Evolutionary conservation across 768 basidiomycete species (phyloP), one percentile per base, ranked within the genome.

Genomic region (Tephrocybe sp.): DNA sequence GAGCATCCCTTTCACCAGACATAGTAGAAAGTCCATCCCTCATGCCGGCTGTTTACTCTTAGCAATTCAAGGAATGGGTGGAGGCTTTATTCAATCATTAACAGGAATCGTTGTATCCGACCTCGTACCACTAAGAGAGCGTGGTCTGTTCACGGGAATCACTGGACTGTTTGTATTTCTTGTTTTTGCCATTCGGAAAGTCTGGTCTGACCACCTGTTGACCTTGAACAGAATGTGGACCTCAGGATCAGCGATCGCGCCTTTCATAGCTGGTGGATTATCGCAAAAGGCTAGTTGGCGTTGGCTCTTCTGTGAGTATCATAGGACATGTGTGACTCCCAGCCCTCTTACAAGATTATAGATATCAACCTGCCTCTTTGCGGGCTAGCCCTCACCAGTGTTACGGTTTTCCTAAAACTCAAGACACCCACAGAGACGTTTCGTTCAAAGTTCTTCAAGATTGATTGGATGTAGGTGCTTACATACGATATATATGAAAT

Each of bases 401-500:
- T 70, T 1, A 27, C 63, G 4, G 19, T 70, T 26, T 66, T 73
- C 41, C 58, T 73, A 30, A 54, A 60, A 30, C 55, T 78, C 1
- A 64, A 61, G 15, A 63, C 53, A 1, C 77, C 76, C 0, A 41
- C 59, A 13, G 69, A 67, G 1, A 60, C 46, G 0, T 52, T 70
- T 19, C 49, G 53, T 12, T 62, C 69, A 8, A 78, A 76, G 44
- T 25, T 77, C 1, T 39, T 42, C 19, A 55, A 56, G 5, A 64
- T 79, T 36, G 75, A 77, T 46, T 77, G 72, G 71, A 63, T 70
- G 74, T 77, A 5, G 24, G 46, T 38, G n/a, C n/a, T n/a, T n/a
- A n/a, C n/a, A n/a, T n/a, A n/a, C n/a, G n/a, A n/a, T n/a, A n/a
- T n/a, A 12, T 7, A 34, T 39, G 11, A 9, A 11, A 18, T 22